Evolutionary conservation across 352 stramenopile genomes (phyloP).

Genomic region (Pythium aquatile): DNA sequence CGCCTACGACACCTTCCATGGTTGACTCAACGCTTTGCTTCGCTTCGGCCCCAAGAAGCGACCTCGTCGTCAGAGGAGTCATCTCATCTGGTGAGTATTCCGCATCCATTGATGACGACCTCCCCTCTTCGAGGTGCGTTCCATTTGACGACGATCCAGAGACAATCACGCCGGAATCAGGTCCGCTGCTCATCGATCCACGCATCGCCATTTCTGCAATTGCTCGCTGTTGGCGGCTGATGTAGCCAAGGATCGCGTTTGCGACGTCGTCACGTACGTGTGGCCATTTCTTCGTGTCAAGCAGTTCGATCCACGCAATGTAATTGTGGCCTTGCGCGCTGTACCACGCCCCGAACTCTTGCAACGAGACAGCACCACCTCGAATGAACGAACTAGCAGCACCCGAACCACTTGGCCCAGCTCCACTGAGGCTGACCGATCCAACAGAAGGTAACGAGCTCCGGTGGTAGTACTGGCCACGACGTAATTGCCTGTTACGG

Average conservation of each 20-base stretch:
- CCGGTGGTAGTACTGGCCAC: constrained; percentile 62
- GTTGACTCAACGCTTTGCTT: constrained; percentile 26
- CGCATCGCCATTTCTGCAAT: constrained; percentile 30
- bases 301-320: constrained; percentile 85
- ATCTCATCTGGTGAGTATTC: constrained; percentile 40
- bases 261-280: constrained; percentile 56
- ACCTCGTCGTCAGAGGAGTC: constrained; percentile 39
- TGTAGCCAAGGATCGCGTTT: constrained; percentile 76
- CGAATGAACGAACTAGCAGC: constrained; percentile 68
- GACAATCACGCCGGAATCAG: constrained; percentile 53
- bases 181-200: constrained; percentile 31
- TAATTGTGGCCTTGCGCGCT: constrained; percentile 75
- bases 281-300: constrained; percentile 84
- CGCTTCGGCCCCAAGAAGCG: constrained; percentile 37
- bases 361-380: constrained; percentile 77
- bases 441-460: constrained; percentile 65
- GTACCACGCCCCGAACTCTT: constrained; percentile 88
- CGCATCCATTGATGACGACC: constrained; percentile 40
- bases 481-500: constrained; percentile 28
- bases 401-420: constrained; percentile 51
- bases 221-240: constrained; percentile 65
- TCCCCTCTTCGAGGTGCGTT: constrained; percentile 34
- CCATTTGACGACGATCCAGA: constrained; percentile 71
- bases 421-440: constrained; percentile 52
- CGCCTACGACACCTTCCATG: constrained; percentile 59